These are phyloP conservation scores for Microbotryum saponariae DNA, from an alignment of 1,284 basidiomycete species.

Conservation along the genomic window DNA sequence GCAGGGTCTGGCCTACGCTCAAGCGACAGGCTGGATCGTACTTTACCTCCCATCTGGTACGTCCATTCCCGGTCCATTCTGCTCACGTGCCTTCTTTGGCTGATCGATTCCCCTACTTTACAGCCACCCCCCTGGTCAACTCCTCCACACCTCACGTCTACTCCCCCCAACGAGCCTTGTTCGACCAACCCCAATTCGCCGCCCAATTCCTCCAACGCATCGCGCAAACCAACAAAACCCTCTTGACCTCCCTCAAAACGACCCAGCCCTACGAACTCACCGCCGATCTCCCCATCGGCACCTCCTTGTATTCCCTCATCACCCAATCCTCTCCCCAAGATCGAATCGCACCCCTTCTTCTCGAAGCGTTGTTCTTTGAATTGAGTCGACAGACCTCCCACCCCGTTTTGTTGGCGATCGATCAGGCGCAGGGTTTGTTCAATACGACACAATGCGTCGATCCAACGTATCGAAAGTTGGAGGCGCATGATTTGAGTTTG, in stretches of 20 bases:
- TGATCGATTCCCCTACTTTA: not conserved
- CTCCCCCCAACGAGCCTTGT: slow-evolving; percentile 64
- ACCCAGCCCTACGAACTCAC: slow-evolving; percentile 50
- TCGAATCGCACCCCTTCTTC: not conserved
- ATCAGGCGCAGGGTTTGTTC: slow-evolving; percentile 79
- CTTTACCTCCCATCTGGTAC: slow-evolving; percentile 77
- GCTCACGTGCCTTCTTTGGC: not conserved
- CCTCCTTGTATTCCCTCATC: not conserved
- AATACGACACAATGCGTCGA: slow-evolving; percentile 65
- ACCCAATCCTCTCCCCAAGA: too few species aligned
- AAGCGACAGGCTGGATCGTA: slow-evolving; percentile 68
- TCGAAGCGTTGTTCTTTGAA: not conserved
- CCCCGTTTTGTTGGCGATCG: slow-evolving; percentile 72
- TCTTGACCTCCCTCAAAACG: slow-evolving; percentile 36
- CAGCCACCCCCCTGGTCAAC: slow-evolving; percentile 66
- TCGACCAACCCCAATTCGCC: slow-evolving; percentile 59
- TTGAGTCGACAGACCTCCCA: slow-evolving; percentile 40
- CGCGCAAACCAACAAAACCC: slow-evolving; percentile 39
- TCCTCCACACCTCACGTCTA: slow-evolving; percentile 69
- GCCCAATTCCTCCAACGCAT: slow-evolving; percentile 40
- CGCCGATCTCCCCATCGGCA: slow-evolving; percentile 49
- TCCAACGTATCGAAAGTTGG: slow-evolving; percentile 63
- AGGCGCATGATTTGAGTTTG: slow-evolving; percentile 70
- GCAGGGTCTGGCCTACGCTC: slow-evolving; percentile 68
- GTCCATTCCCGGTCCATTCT: slow-evolving; percentile 20